phyloP scores from a whole-genome alignment of 192 early-diverging fungal genomes.

The Podochytrium sp. region DNA sequence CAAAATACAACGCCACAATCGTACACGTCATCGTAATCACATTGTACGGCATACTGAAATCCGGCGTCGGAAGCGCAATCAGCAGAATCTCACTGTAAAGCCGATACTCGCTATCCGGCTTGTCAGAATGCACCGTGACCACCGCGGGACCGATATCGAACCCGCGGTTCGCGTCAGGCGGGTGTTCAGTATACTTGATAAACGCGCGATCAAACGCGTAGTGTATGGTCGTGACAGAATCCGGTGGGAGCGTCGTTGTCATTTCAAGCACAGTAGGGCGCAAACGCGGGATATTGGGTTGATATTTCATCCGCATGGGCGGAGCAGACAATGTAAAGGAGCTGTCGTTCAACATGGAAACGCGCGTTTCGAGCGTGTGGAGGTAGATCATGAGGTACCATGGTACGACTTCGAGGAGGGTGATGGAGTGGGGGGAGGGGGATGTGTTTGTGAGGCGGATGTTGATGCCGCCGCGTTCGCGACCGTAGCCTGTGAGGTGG shows the following conservation, averaged over 20 bases:
- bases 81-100: slow-evolving; percentile 88
- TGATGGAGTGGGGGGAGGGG: slow-evolving; percentile 46
- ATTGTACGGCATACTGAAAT: slow-evolving; percentile 99
- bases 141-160: slow-evolving; percentile 77
- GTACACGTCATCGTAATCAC: slow-evolving; percentile 98
- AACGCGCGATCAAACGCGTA: slow-evolving; percentile 91
- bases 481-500: slow-evolving; percentile 68
- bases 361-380: slow-evolving; percentile 73
- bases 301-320: slow-evolving; percentile 48
- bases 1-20: slow-evolving; percentile 93
- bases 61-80: slow-evolving; percentile 90
- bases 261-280: slow-evolving; percentile 84
- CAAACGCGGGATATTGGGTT: slow-evolving; percentile 78
- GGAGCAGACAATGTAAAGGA: not conserved
- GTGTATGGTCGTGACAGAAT: slow-evolving; percentile 67
- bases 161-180: slow-evolving; percentile 94
- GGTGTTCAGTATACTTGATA: slow-evolving; percentile 94
- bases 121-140: slow-evolving; percentile 7
- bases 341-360: not conserved
- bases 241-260: slow-evolving; percentile 65
- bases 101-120: not conserved
- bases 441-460: slow-evolving; percentile 75
- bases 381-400: slow-evolving; percentile 93
- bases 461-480: slow-evolving; percentile 82
- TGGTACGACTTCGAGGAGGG: slow-evolving; percentile 80